Evolutionary conservation across 441 rosid species (phyloP), one percentile per base, ranked within the genome.

Genomic region (Populus hybrid): DNA sequence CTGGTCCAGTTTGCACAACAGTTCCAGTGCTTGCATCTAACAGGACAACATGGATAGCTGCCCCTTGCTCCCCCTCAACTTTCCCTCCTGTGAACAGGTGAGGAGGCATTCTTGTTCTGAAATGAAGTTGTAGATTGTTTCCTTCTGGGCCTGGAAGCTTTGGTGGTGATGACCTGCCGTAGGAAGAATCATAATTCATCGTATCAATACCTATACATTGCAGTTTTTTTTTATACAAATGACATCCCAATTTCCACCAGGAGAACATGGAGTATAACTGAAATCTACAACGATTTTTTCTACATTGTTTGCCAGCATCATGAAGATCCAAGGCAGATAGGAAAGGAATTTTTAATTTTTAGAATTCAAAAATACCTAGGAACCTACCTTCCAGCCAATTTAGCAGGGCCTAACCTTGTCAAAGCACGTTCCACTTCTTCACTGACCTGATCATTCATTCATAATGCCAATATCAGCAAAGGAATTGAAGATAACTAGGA

Each of bases 371-470:
- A 28, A 14, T 20, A 57, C 26, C 14, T 3, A 72, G 77, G 78
- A 83, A 71, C 80, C 40, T 79, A 93, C 99, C 97, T 91, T 65
- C 87, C 93, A 68, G 90, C 70, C 78, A 94, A 79, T 70, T 82
- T 82, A 71, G 92, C 86, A 82, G 85, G 88, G 23, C 92, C 94
- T 83, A 94, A 61, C 85, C 90, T 93, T 66, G 97, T 87, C 80
- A 97, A 83, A 78, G 99, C 98, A 67, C 97, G 95, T 82, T 97
- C 99, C 66, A 97, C 93, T 83, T 97, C 99, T 88, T 96, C 99
- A 23, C 99, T 96, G 76, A 96, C 99, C 98, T 96, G 85, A 83
- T 84, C 61, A 70, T 66, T 64, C 83, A 80, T 63, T 67, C 26
- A 57, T 67, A 75, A 65, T 72, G 26, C 40, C 32, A 66, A 74